Conservation (phyloP, 345 rosid genomes). For the Eucalyptus curtisii region DNA sequence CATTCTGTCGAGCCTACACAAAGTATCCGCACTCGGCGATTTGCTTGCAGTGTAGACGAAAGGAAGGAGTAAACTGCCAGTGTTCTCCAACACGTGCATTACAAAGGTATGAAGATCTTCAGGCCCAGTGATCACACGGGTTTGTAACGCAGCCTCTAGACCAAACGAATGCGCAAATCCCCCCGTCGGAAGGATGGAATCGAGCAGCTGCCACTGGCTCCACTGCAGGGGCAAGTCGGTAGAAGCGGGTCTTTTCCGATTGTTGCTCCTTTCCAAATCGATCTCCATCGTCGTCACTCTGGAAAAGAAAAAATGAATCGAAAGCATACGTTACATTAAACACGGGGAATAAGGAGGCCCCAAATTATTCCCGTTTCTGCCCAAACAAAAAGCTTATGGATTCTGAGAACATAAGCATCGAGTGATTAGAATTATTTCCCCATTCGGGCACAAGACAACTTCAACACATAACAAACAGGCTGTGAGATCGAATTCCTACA, state of each 20-base stretch:
- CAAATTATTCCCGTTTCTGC: background rate
- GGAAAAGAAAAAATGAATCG: background rate
- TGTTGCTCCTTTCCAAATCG: background rate
- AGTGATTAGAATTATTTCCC: background rate
- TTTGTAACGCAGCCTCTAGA: slow-evolving; percentile 75
- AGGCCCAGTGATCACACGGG: slow-evolving; percentile 32
- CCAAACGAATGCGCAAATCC: slow-evolving; percentile 91
- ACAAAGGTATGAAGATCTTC: slow-evolving; percentile 36
- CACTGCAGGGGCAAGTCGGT: slow-evolving; percentile 22
- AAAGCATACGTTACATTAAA: background rate
- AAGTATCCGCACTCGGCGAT: slow-evolving; percentile 33
- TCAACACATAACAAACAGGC: background rate
- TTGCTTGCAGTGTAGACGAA: slow-evolving; percentile 46
- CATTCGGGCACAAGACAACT: background rate
- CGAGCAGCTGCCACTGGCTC: slow-evolving; percentile 92
- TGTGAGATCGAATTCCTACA: background rate
- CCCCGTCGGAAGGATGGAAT: slow-evolving; percentile 85
- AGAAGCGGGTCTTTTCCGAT: background rate
- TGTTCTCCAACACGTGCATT: slow-evolving; percentile 46
- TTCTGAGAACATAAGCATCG: background rate
- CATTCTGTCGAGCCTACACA: slow-evolving; percentile 31
- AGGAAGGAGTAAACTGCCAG: slow-evolving; percentile 72
- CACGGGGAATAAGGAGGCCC: background rate
- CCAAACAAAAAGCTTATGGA: background rate
- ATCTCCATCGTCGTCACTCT: background rate